A percentile compares a stretch with the other conserved stretches of the same genome.
phyloP scores from a whole-genome alignment of 805 yeast species.

The Pichia paraexigua region DNA sequence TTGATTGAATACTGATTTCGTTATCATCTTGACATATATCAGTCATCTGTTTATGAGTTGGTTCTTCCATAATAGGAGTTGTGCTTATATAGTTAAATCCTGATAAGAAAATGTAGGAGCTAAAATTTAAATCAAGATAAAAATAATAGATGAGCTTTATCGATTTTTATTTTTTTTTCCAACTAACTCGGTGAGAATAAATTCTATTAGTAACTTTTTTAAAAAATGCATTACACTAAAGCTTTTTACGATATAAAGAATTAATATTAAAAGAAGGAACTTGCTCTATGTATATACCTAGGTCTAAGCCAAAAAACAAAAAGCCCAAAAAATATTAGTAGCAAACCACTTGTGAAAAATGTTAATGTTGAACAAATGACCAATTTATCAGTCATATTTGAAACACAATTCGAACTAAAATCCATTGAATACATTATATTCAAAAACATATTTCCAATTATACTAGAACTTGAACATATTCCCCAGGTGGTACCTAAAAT shows the following conservation, averaged over 20 bases:
- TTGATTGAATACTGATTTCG: neutral
- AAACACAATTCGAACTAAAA: slow-evolving; percentile 39
- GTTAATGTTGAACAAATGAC: slow-evolving; percentile 30
- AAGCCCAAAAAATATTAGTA: slow-evolving; percentile 19
- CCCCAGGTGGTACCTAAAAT: slow-evolving; percentile 93
- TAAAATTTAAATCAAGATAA: too few species aligned
- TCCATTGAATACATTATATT: slow-evolving; percentile 68
- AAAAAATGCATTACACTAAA: neutral
- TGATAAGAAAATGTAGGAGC: neutral
- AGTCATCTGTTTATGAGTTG: neutral
- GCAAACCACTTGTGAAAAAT: slow-evolving; percentile 24
- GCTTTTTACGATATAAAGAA: neutral
- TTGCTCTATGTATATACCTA: slow-evolving; percentile 20
- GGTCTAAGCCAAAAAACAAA: slow-evolving; percentile 17
- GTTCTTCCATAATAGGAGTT: neutral
- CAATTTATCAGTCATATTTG: slow-evolving; percentile 7
- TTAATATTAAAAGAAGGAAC: slow-evolving; percentile 17
- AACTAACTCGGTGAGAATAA: neutral
- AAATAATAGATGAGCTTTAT: neutral
- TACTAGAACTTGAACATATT: slow-evolving; percentile 74
- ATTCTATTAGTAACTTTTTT: too few species aligned
- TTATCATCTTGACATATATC: neutral
- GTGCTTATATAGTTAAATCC: neutral
- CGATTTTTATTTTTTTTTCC: neutral
- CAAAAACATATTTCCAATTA: slow-evolving; percentile 24